Conservation (phyloP, 176 grass and related monocot genomes). For the Thalia dealbata region DNA sequence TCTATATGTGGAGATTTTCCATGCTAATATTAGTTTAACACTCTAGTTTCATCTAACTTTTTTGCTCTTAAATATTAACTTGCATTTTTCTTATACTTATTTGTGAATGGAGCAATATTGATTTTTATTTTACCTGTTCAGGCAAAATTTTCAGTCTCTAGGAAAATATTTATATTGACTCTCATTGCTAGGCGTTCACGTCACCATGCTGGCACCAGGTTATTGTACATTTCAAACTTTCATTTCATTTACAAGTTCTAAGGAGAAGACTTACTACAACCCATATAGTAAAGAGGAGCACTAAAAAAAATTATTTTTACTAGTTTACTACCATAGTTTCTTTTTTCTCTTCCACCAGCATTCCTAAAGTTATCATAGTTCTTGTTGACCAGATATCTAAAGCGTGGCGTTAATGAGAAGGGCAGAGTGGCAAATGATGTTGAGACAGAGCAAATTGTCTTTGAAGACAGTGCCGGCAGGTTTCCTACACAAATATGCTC, state of each 20-base stretch:
- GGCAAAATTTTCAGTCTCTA: conserved; percentile 68
- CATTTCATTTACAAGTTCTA: conserved; percentile 2
- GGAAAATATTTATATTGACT: conserved; percentile 61
- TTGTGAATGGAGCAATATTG: no score
- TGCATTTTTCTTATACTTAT: background rate
- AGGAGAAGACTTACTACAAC: background rate
- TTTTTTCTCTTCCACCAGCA: no score
- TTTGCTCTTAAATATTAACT: background rate
- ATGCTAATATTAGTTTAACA: background rate
- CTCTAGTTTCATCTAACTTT: background rate
- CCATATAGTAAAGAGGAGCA: no score
- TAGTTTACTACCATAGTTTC: background rate
- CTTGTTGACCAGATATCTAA: conserved; percentile 66
- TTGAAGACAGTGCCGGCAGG: conserved; percentile 36
- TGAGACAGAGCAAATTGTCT: conserved; percentile 91
- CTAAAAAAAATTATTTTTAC: no score
- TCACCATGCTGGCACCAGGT: conserved; percentile 95
- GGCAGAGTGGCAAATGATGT: conserved; percentile 99
- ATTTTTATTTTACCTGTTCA: conserved; percentile 30
- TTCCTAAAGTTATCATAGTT: background rate
- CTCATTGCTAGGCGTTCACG: conserved; percentile 85
- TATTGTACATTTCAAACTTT: conserved; percentile 16
- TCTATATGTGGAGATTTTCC: no score
- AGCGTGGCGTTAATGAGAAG: conserved; percentile 79
- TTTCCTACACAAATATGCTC: conserved; percentile 64